These are phyloP conservation scores for Catharanthus roseus DNA, from an alignment of 257 asterid species.

Conservation along the genomic window DNA sequence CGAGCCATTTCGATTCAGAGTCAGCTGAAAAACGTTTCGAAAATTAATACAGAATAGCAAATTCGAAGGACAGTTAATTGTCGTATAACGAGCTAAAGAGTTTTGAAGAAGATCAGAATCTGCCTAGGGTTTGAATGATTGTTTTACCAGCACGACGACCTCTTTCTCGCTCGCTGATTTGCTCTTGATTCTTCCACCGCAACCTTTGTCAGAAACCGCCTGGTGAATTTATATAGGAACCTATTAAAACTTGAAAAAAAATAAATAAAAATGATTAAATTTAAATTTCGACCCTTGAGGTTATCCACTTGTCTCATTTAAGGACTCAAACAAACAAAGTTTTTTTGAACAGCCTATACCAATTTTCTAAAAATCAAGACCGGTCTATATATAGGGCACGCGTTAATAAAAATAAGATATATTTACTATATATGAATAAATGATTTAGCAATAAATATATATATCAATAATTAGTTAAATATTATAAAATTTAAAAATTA, in stretches of 20 bases:
- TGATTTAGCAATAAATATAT: too few species aligned
- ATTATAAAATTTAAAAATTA: too few species aligned
- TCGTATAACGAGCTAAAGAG: background rate
- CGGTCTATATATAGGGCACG: too few species aligned
- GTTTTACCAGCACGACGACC: background rate
- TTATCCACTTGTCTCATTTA: too few species aligned
- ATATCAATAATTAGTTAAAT: too few species aligned
- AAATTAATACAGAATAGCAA: background rate
- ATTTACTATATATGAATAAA: too few species aligned
- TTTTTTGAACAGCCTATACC: too few species aligned
- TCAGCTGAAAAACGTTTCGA: background rate
- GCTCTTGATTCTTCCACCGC: background rate
- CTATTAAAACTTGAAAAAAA: background rate
- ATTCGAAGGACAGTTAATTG: background rate
- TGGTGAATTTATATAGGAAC: background rate
- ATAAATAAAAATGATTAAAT: too few species aligned
- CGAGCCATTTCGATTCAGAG: constrained; percentile 9
- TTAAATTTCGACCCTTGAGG: too few species aligned
- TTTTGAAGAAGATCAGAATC: background rate
- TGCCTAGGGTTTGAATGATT: constrained; percentile 3
- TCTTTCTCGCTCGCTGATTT: background rate
- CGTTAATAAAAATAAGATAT: too few species aligned
- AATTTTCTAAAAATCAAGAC: too few species aligned
- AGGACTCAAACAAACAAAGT: too few species aligned
- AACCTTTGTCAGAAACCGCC: background rate